These are phyloP conservation scores for Phlyctochytrium arcticum DNA, from an alignment of 192 early-diverging fungal species.

Conservation along the genomic window DNA sequence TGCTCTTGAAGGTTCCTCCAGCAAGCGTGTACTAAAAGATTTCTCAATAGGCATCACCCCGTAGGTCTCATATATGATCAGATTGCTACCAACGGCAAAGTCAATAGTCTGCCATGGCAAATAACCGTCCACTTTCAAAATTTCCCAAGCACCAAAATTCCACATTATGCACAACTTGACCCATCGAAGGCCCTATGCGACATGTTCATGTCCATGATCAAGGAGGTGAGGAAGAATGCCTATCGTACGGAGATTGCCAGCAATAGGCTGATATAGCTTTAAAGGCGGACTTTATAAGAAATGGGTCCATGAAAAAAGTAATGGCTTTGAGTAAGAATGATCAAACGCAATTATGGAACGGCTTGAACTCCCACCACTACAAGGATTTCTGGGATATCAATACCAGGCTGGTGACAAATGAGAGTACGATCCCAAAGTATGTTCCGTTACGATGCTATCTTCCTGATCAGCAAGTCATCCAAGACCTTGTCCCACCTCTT, in stretches of 20 bases:
- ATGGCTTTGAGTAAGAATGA: constrained; percentile 83
- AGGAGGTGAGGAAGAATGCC: constrained; percentile 52
- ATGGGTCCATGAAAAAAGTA: constrained; percentile 76
- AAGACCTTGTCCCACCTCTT: constrained; percentile 52
- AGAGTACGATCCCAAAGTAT: constrained; percentile 42
- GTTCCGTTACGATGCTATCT: constrained; percentile 61
- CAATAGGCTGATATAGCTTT: neutral
- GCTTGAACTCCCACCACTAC: constrained; percentile 35
- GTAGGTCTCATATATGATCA: constrained; percentile 79
- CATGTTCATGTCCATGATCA: constrained; percentile 84
- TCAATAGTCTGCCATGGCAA: constrained; percentile 75
- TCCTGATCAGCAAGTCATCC: constrained; percentile 54
- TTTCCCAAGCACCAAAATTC: constrained; percentile 66
- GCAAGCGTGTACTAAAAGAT: neutral
- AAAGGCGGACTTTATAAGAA: constrained; percentile 77
- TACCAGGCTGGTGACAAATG: constrained; percentile 44
- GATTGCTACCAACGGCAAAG: constrained; percentile 17
- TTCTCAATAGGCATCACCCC: constrained; percentile 71
- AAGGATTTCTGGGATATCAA: constrained; percentile 62
- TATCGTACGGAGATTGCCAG: neutral
- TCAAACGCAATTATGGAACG: constrained; percentile 76
- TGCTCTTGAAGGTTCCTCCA: neutral
- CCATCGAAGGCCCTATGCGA: constrained; percentile 57
- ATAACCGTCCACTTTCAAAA: constrained; percentile 71
- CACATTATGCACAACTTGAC: constrained; percentile 41